phyloP scores from a whole-genome alignment of 257 asterid species.

The Striga asiatica region DNA sequence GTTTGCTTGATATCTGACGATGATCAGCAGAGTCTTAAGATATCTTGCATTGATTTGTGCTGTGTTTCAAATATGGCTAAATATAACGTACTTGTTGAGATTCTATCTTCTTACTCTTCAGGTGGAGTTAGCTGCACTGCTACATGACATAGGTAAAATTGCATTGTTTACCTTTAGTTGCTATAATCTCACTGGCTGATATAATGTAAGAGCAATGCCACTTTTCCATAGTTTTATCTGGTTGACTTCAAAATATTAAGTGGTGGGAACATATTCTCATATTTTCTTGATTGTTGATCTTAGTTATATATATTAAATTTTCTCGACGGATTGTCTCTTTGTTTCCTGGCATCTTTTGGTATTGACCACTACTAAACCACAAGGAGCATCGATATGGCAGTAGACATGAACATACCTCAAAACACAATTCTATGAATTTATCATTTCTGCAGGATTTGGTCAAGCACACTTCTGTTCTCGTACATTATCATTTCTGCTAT shows the following conservation, averaged over 20 bases:
- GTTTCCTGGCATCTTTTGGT: not conserved
- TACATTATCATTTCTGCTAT: too few species aligned
- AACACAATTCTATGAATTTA: too few species aligned
- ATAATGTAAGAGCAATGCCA: not conserved
- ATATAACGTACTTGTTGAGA: slow-evolving; percentile 4
- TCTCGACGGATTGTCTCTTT: not conserved
- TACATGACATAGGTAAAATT: slow-evolving; percentile 72
- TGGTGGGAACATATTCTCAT: not conserved
- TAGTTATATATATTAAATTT: too few species aligned
- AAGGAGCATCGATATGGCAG: not conserved
- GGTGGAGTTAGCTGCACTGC: slow-evolving; percentile 97
- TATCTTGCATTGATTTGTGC: not conserved
- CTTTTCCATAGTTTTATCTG: not conserved
- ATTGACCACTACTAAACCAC: not conserved
- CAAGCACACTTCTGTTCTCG: too few species aligned
- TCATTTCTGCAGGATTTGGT: too few species aligned
- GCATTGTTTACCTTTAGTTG: not conserved
- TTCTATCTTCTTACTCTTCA: slow-evolving; percentile 23
- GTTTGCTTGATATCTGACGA: not conserved
- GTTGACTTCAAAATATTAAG: not conserved
- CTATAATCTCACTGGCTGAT: not conserved
- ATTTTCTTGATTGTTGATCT: too few species aligned
- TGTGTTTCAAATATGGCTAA: not conserved
- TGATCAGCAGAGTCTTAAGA: not conserved
- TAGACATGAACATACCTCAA: not conserved